Base-by-base conservation (phyloP, 495 filamentous ascomycete genomes). In the Aspergillus sclerotiicarbonarius region DNA sequence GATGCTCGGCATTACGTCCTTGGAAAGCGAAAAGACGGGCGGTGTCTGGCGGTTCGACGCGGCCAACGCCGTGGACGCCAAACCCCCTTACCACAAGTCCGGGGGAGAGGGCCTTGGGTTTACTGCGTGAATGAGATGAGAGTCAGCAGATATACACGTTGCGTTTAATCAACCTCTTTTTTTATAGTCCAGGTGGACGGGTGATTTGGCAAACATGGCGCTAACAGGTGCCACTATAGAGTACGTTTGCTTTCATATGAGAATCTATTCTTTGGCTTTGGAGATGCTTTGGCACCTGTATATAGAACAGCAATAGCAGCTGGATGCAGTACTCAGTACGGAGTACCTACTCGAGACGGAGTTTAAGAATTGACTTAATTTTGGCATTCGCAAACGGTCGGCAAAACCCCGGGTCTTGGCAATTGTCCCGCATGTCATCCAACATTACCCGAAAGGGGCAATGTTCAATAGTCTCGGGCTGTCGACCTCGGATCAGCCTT, bases 1-100 rank as follows among this genome's bases (percentile, higher is more conserved):
- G 16, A 71, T 70, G 56, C 73, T 85, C 4, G 83, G 86, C 19
- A 65, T 89, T 12, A 45, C 61, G 1, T 76, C 77, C n/a, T 63
- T 83, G 2, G 91, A 94, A 56, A 79, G 82, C 29, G 90, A 90
- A 55, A 90, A 92, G 77, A 96, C 92, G 8, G 88, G 86, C 54
- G 92, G 92, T 4, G 81, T 97, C 20, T 97, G 92, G 92, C 77
- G 88, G 37, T 97, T 91, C 70, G 89, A 95, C 68, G 61, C 67
- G 21, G 72, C 74, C 35, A 90, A 91, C 71, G 84, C 85, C 16
- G 79, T 51, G n/a, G 69, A 57, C 62, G 77, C 76, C 13, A 58
- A 67, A 39, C 75, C 76, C 2, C 77, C 77, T 21, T 80, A 79
- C 59, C 71, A 76, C 63, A 71, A 72, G 58, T 43, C 57, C 48